Base-by-base conservation (phyloP, 192 early-diverging fungal genomes). In the Gigaspora rosea region DNA sequence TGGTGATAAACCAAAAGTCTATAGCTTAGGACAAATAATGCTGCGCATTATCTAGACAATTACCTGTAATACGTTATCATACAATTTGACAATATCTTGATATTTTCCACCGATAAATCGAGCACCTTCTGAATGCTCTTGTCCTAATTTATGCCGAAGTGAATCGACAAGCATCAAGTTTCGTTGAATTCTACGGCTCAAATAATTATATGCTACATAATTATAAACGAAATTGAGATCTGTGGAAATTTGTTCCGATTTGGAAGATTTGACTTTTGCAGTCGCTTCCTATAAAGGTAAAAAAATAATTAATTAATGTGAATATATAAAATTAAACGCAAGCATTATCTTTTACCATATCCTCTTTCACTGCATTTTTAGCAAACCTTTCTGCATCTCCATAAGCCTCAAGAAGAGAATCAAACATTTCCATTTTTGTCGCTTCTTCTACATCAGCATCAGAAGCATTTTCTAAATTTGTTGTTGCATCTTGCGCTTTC, bases 191-290 rank as follows among this genome's bases (percentile, higher is more conserved):
- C 85, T 82, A n/a, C 76, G 62, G 20, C 68, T 70, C 75, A 89
- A 82, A n/a, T 85, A 80, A 22, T 86, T 78, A 68, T 86, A 94
- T 20, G 86, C 78, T 27, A 90, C 85, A 81, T 85, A 93, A 9
- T 82, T 85, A 16, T 87, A 85, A 33, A 89, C 78, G 63, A 83
- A 82, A 33, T 86, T 82, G 70, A 92, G 68, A 7, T 90, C 82
- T 36, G 82, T 81, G 0, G 91, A 89, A 16, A 80, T 84, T 76
- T 91, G 78, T 33, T 85, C 88, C 10, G 87, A 88, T 78, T 92
- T 92, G 10, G 90, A 91, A 4, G 91, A 93, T 51, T 87, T 90
- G 41, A 92, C 86, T 73, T 90, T 91, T 10, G 88, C 85, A 6
- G 88, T 85, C 1, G 90, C 91, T 56, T 84, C 78, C 86, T 88